A percentile compares a stretch with the other conserved stretches of the same genome.
phyloP scores from a whole-genome alignment of 768 basidiomycete genomes.

The Omphalotus guepiniiformis region DNA sequence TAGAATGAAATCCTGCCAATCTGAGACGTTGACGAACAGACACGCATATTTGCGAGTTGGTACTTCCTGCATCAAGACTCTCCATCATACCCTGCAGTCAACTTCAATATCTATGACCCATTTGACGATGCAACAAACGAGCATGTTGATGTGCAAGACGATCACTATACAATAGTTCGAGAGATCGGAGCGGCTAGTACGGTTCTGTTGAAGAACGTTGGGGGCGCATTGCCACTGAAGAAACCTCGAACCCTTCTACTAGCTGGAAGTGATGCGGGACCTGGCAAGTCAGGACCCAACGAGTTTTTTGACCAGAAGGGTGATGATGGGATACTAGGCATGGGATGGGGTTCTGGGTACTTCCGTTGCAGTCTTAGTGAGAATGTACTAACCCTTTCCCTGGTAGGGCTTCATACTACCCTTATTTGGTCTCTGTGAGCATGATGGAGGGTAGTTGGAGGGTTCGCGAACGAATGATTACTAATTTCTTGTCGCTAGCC shows the following conservation, averaged over 20 bases:
- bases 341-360: conserved; percentile 89
- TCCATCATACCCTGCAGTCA: conserved; percentile 38
- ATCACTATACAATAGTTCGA: conserved; percentile 64
- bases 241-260: conserved; percentile 59
- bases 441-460: neutral
- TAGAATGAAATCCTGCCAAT: neutral
- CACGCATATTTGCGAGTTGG: conserved; percentile 71
- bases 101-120: conserved; percentile 64
- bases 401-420: conserved; percentile 70
- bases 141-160: conserved; percentile 63
- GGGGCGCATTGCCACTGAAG: conserved; percentile 51
- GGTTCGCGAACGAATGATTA: too few relatives aligned
- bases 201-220: conserved; percentile 71
- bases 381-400: too few relatives aligned
- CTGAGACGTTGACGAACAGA: conserved; percentile 32
- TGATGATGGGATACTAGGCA: conserved; percentile 68
- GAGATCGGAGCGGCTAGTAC: conserved; percentile 71
- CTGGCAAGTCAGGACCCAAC: conserved; percentile 67
- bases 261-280: conserved; percentile 63
- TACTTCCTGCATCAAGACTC: conserved; percentile 56
- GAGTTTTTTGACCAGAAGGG: conserved; percentile 59
- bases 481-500: conserved; percentile 38
- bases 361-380: too few relatives aligned
- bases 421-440: conserved; percentile 72
- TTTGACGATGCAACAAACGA: conserved; percentile 51